Conservation (phyloP, 148 eudicot genomes). For the Cornus controversa region DNA sequence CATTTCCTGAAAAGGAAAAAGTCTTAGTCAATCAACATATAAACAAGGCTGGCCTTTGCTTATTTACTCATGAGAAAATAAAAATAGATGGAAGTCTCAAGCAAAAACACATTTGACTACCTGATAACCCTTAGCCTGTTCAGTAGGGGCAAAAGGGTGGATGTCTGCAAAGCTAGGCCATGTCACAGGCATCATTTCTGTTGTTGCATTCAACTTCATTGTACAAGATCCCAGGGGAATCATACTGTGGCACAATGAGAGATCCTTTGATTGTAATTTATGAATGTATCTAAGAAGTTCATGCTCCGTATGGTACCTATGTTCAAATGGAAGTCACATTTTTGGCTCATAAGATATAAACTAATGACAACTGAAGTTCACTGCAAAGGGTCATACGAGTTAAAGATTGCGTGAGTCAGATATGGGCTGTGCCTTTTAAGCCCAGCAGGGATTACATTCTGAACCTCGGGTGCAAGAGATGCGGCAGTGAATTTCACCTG, state of each 20-base stretch:
- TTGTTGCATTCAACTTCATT: conserved; percentile 96
- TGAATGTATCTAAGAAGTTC: conserved; percentile 88
- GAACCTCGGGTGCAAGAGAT: conserved; percentile 79
- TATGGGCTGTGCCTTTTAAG: conserved; percentile 80
- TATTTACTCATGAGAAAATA: background rate
- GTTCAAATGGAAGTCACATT: conserved; percentile 21
- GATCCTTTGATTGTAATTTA: conserved; percentile 81
- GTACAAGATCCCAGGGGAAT: conserved; percentile 98
- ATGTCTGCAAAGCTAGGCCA: conserved; percentile 76
- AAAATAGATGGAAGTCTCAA: no score
- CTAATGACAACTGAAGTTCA: conserved; percentile 6
- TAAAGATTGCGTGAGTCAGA: conserved; percentile 80
- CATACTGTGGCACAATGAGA: conserved; percentile 98
- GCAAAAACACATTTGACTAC: conserved; percentile 24
- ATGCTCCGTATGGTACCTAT: conserved; percentile 93
- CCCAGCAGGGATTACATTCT: conserved; percentile 65
- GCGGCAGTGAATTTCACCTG: conserved; percentile 88
- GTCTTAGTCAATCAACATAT: no score
- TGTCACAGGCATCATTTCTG: conserved; percentile 99
- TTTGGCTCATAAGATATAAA: conserved; percentile 1
- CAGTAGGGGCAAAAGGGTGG: conserved; percentile 92
- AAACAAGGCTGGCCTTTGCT: conserved; percentile 7
- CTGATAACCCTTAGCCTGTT: conserved; percentile 92
- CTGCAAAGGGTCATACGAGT: conserved; percentile 59
- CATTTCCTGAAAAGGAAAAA: conserved; percentile 69